These are phyloP conservation scores for Penicillium sp. DNA, from an alignment of 2,329 filamentous ascomycete species.

Conservation along the genomic window DNA sequence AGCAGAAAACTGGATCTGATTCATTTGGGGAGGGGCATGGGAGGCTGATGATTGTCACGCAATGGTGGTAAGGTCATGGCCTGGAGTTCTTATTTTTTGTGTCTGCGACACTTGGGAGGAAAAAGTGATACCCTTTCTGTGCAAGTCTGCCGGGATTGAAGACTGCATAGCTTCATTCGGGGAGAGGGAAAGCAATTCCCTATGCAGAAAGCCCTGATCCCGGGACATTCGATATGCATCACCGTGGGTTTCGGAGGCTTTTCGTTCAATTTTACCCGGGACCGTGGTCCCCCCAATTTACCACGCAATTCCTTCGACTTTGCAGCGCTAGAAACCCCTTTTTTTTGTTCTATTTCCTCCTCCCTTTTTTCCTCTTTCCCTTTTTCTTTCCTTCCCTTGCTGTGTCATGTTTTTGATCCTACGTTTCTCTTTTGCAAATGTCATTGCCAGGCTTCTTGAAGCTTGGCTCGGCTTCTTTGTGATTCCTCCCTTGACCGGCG, in stretches of 20 bases:
- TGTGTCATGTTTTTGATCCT: conserved; percentile 16
- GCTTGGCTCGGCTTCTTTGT: conserved; percentile 17
- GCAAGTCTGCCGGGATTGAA: conserved; percentile 40
- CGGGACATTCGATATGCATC: conserved; percentile 30
- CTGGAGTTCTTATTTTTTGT: conserved; percentile 37
- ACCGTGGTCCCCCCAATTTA: conserved; percentile 5
- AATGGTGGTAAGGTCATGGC: conserved; percentile 32
- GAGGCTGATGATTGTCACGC: conserved; percentile 32
- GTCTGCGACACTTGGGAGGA: conserved; percentile 42
- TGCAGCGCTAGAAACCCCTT: conserved; percentile 35
- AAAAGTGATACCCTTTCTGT: conserved; percentile 47
- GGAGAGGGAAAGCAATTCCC: conserved; percentile 24
- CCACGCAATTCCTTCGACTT: conserved; percentile 28
- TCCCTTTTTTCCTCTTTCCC: not conserved
- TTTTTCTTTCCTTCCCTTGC: not conserved
- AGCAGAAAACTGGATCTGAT: conserved; percentile 21
- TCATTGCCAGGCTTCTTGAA: conserved; percentile 25
- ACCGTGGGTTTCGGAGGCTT: conserved; percentile 28
- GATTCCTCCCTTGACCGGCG: conserved; percentile 4
- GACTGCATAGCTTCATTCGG: conserved; percentile 39
- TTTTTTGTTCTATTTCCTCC: conserved; percentile 15
- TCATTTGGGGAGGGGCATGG: conserved; percentile 1
- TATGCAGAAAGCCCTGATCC: conserved; percentile 26
- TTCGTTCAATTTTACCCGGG: conserved; percentile 13
- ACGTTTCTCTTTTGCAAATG: conserved; percentile 20